Evolutionary conservation across 2,329 filamentous ascomycete species (phyloP), one percentile per base, ranked within the genome.

Genomic region (Fusarium marasasianum): DNA sequence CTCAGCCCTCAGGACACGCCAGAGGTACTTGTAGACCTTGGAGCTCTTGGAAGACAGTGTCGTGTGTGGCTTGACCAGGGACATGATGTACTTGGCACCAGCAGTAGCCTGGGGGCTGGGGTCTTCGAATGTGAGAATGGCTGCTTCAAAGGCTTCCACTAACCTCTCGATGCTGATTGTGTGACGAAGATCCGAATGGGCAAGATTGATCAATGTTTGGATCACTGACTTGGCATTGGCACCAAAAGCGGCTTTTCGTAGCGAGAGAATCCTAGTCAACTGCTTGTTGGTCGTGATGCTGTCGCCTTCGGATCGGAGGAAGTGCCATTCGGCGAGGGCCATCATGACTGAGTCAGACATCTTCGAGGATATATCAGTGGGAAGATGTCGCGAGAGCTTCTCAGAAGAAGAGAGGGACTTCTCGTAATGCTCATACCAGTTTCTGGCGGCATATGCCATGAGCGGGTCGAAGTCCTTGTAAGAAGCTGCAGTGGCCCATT

Each of bases 21-120:
- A 56, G 5, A 56, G 54, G 3, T 56, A 56, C 38, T 56, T 56
- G 12, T 56, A 56, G 2, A 56, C 54, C 22, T 56, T 56, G 54
- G 54, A 56, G 22, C 54, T 56, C 29, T 56, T 56, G 0, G 54
- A 56, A 1, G 54, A 56, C 3, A 56, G 38, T 3, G 54, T 44
- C 1, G 54, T 56, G 22, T 56, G 54, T 3, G 54, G 54, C 2
- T 56, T 56, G 6, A 56, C 54, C 1, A 56, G 38, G 6, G 38
- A 56, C 29, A 45, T 56, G 22, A 56, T 56, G 22, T 56, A 56
- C 22, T 56, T 56, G 54, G 54, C 54, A 22, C 54, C 54, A 15
- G 54, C 54, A 0, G 54, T 56, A 20, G 54, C 54, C 0, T 56
- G 54, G 1, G 54, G 54, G 17, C 38, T 56, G 0, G 54, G 54